Percentiles rank a stretch among this genome's conserved stretches.
Conservation (phyloP, 2,329 filamentous ascomycete species). For the Fusarium torreyae region DNA sequence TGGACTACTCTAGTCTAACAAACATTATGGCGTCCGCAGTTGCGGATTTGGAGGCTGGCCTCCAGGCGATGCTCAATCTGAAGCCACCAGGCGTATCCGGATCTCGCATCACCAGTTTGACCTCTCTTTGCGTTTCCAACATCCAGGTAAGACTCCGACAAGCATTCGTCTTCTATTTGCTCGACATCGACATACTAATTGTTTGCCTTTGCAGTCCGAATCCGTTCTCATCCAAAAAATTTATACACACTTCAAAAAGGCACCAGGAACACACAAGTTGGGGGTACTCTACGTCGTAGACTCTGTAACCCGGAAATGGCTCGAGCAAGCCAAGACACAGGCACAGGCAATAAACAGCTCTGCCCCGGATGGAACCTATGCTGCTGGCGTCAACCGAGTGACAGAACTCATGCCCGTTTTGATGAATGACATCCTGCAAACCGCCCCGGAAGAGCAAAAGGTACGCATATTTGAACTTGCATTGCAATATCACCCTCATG, state of each 20-base stretch:
- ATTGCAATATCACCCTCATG: slow-evolving; percentile 40
- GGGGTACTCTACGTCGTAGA: slow-evolving; percentile 99
- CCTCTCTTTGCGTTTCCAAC: slow-evolving; percentile 87
- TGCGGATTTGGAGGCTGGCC: slow-evolving; percentile 89
- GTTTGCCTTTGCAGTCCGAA: slow-evolving; percentile 77
- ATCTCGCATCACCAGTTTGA: slow-evolving; percentile 90
- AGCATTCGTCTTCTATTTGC: slow-evolving; percentile 1
- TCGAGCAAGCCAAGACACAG: slow-evolving; percentile 91
- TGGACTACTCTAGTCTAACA: slow-evolving; percentile 31
- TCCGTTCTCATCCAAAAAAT: slow-evolving; percentile 96
- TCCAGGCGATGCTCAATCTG: slow-evolving; percentile 91
- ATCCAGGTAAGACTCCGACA: slow-evolving; percentile 77
- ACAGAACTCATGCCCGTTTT: slow-evolving; percentile 93
- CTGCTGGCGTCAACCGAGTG: slow-evolving; percentile 95
- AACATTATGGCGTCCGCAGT: slow-evolving; percentile 83
- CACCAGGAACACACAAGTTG: slow-evolving; percentile 94
- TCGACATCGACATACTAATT: slow-evolving; percentile 42
- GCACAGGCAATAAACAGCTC: slow-evolving; percentile 85
- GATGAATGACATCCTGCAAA: slow-evolving; percentile 95
- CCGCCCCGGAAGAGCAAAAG: slow-evolving; percentile 95
- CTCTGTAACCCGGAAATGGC: slow-evolving; percentile 98
- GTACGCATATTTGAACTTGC: slow-evolving; percentile 72
- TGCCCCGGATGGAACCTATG: slow-evolving; percentile 92
- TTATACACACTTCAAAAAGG: slow-evolving; percentile 97
- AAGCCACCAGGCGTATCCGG: slow-evolving; percentile 96